A percentile compares a stretch with the other conserved stretches of the same genome.
Conservation (phyloP, 768 basidiomycete genomes). For the Hypholoma sublateritium region DNA sequence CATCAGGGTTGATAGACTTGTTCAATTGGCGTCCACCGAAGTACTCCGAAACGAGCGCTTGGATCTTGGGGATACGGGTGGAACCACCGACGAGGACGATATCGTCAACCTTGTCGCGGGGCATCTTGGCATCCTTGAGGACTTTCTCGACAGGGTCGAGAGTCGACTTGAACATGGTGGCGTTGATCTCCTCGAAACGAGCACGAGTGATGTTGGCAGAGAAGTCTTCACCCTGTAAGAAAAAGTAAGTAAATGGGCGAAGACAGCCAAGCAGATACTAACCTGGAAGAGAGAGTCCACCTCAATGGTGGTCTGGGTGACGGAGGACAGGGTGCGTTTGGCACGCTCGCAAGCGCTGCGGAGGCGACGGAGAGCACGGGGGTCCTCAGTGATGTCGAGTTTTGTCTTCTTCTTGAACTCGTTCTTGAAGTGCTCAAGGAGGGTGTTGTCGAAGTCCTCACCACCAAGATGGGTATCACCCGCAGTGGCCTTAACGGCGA, state of each 20-base stretch:
- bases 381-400: constrained; percentile 79
- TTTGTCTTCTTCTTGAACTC: constrained; percentile 90
- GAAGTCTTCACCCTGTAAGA: constrained; percentile 87
- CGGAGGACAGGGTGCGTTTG: constrained; percentile 96
- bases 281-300: constrained; percentile 98
- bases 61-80: constrained; percentile 99
- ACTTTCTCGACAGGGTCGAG: constrained; percentile 99
- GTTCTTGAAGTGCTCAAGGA: constrained; percentile 97
- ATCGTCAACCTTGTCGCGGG: constrained; percentile 96
- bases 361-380: constrained; percentile 95
- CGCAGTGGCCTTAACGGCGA: constrained; percentile 97
- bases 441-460: constrained; percentile 97
- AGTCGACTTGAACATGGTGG: constrained; percentile 91
- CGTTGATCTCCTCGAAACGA: constrained; percentile 99
- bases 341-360: constrained; percentile 98
- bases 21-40: constrained; percentile 97
- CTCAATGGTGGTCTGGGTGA: constrained; percentile 94
- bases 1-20: constrained; percentile 99
- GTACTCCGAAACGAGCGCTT: constrained; percentile 96
- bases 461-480: constrained; percentile 99
- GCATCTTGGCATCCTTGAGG: constrained; percentile 97
- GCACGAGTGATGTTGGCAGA: constrained; percentile 98
- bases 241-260: neutral
- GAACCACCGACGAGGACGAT: constrained; percentile 99
- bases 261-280: constrained; percentile 18